Evolutionary conservation across 345 rosid species (phyloP).

Genomic region (Triadica sebifera): DNA sequence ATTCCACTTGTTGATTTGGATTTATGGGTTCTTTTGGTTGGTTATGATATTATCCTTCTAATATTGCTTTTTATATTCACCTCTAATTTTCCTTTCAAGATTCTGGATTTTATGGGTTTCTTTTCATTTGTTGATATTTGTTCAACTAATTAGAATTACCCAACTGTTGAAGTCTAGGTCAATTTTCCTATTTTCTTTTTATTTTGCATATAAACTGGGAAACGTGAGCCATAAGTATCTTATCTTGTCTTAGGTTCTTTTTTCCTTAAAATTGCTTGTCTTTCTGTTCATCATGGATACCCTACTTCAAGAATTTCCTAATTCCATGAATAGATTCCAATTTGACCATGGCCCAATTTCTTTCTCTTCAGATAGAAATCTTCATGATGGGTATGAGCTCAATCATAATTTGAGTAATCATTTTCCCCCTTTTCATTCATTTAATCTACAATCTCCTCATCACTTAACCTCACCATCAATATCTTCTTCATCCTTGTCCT

Average conservation of each 20-base stretch:
- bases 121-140: neutral
- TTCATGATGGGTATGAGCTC: conserved; percentile 7
- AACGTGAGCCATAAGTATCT: conserved; percentile 7
- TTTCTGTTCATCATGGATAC: conserved; percentile 15
- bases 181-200: neutral
- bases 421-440: neutral
- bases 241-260: neutral
- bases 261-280: neutral
- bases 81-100: neutral
- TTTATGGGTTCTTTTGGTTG: neutral
- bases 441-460: neutral
- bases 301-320: conserved; percentile 19
- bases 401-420: conserved; percentile 1
- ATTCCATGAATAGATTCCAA: conserved; percentile 15
- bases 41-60: neutral
- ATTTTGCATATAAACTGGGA: neutral
- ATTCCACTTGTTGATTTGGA: neutral
- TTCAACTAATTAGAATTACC: neutral
- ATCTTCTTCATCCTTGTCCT: neutral
- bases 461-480: neutral
- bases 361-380: conserved; percentile 13
- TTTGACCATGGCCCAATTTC: neutral
- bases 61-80: too few relatives aligned
- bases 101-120: neutral
- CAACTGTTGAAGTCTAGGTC: neutral